These are phyloP conservation scores for Saposhnikovia divaricata DNA, from an alignment of 129 eudicot species.

Conservation along the genomic window DNA sequence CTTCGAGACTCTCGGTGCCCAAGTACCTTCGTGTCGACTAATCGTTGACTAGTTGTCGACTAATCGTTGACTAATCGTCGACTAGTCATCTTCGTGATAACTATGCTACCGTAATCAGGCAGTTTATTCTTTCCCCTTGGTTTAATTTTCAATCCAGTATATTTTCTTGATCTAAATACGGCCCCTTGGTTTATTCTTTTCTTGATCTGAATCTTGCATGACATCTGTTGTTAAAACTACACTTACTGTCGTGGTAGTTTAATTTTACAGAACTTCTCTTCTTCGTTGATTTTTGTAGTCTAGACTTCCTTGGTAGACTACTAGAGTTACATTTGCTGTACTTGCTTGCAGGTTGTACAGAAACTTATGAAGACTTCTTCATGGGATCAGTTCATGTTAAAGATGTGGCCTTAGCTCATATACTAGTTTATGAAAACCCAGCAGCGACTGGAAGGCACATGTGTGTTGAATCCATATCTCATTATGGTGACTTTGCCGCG, in stretches of 20 bases:
- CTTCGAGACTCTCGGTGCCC: too few relatives aligned
- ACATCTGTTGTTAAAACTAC: not conserved
- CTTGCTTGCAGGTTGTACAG: constrained; percentile 53
- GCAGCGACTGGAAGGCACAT: constrained; percentile 74
- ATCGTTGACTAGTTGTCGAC: too few relatives aligned
- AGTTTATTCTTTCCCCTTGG: not conserved
- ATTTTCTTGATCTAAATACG: not conserved
- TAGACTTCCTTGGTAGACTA: not conserved
- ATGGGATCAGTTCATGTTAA: constrained; percentile 87
- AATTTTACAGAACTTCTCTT: not conserved
- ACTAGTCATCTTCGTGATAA: too few relatives aligned
- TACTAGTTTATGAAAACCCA: constrained; percentile 75
- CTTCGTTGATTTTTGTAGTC: not conserved
- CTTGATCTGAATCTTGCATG: too few relatives aligned
- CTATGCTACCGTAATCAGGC: not conserved
- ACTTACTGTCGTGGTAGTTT: not conserved
- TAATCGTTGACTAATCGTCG: too few relatives aligned
- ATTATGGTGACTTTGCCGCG: constrained; percentile 83
- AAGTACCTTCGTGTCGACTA: too few relatives aligned
- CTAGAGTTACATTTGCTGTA: not conserved
- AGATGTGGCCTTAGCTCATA: constrained; percentile 89
- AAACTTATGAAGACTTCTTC: constrained; percentile 46
- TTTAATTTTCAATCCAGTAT: not conserved
- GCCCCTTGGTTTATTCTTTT: not conserved
- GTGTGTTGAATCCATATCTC: constrained; percentile 76